Base-by-base conservation (phyloP, 2,329 filamentous ascomycete species). In the Thelonectria discophora region DNA sequence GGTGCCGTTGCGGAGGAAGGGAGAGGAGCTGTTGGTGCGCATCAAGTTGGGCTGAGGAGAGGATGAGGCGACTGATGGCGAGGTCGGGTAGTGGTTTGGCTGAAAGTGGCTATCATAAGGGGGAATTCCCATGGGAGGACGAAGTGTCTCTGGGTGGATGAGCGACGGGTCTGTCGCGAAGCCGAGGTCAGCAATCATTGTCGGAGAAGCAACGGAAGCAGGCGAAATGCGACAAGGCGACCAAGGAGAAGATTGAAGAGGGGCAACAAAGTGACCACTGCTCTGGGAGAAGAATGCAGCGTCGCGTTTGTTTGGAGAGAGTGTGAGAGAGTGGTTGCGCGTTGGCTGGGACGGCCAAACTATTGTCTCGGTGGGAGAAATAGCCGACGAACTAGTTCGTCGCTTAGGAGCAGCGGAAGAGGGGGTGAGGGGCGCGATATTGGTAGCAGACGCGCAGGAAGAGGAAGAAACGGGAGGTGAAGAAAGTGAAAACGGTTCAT, bases 11-110 rank as follows among this genome's bases (percentile, higher is more conserved):
- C 85, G 85, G 62, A 90, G 81, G 71, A 88, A 90, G 3, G 90
- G 90, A n/a, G 90, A 92, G 13, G 86, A 82, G 72, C 84, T 88
- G 64, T 82, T 84, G 57, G 80, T 82, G 69, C 87, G 80, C 69
- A 80, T 75, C 74, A 75, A 77, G 72, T 66, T 78, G 70, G 65
- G 80, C 78, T 79, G 83, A 27, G 79, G 84, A 37, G 78, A 83
- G 15, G 86, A 83, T 27, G 75, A 73, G 40, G 87, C 86, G 53
- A 86, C 82, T n/a, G 86, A 86, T 4, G 90, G 89, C 2, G 90
- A 92, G 45, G 85, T 80, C 45, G 86, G 84, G 73, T 84, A 87
- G 15, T 76, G 76, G 61, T 80, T 76, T 50, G 77, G 76, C 54
- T 82, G 81, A 70, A 81, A 86, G 64, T 77, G 75, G 32, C 75